Conservation (phyloP, 306 rosid genomes). For the Astragalus glycyphyllos region DNA sequence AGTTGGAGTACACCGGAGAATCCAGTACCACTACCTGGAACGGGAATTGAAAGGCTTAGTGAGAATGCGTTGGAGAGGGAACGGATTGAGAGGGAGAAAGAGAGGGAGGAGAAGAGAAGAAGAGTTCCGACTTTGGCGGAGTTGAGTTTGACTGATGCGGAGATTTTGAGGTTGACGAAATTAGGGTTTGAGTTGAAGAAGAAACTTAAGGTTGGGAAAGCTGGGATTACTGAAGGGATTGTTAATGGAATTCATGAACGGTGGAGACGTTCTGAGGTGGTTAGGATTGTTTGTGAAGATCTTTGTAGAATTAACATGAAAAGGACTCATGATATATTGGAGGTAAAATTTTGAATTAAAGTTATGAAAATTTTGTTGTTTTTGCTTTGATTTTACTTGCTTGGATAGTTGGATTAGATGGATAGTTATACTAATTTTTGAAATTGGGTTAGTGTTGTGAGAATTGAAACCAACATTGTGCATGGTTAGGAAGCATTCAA, state of each 20-base stretch:
- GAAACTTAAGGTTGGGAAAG: constrained; percentile 83
- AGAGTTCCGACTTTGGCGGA: constrained; percentile 81
- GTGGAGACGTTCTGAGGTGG: constrained; percentile 79
- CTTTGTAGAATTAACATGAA: constrained; percentile 79
- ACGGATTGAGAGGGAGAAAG: constrained; percentile 43
- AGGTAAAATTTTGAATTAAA: constrained; percentile 52
- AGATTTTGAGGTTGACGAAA: constrained; percentile 63
- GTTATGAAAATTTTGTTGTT: not conserved
- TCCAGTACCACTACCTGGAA: constrained; percentile 74
- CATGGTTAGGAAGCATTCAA: not conserved
- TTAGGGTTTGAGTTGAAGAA: constrained; percentile 61
- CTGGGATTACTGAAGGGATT: constrained; percentile 91
- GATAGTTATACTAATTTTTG: not conserved
- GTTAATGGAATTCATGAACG: constrained; percentile 89
- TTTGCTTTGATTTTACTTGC: constrained; percentile 20
- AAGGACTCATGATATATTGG: constrained; percentile 89
- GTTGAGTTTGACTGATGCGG: constrained; percentile 64
- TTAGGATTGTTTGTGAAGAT: constrained; percentile 79
- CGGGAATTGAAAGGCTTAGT: constrained; percentile 57
- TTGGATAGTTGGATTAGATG: constrained; percentile 24
- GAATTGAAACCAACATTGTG: constrained; percentile 11
- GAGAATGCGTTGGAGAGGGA: constrained; percentile 57
- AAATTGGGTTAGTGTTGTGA: constrained; percentile 28
- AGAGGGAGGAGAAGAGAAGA: constrained; percentile 39
- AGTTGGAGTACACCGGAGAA: constrained; percentile 90